A percentile compares a stretch with the other conserved stretches of the same genome.
Evolutionary conservation across 2,329 filamentous ascomycete species (phyloP).

Genomic region (Rhexocercosporidium sp.): DNA sequence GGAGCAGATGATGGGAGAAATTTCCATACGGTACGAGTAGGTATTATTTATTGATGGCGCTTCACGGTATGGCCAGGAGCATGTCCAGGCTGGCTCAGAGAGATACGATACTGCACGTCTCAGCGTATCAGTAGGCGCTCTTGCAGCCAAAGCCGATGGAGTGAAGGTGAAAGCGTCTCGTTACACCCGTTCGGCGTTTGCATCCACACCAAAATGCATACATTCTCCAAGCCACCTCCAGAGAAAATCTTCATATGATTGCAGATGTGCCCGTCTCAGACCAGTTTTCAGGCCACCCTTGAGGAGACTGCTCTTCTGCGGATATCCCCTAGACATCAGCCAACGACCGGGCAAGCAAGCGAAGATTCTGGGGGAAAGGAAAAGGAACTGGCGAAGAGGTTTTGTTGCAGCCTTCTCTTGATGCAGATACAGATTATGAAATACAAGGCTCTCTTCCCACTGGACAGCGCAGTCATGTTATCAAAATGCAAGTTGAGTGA

Average conservation of each 20-base stretch:
- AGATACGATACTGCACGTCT: too few relatives aligned
- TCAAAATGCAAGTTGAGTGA: neutral
- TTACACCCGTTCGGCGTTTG: neutral
- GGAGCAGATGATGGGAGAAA: constrained; percentile 4
- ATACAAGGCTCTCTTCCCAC: constrained; percentile 7
- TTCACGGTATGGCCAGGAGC: constrained; percentile 2
- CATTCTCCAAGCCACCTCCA: neutral
- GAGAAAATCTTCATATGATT: neutral
- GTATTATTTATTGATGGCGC: neutral
- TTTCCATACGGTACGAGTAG: too few relatives aligned
- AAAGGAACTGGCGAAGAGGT: neutral
- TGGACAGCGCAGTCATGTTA: constrained; percentile 2
- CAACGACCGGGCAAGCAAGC: neutral
- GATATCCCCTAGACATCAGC: neutral
- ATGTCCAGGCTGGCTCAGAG: too few relatives aligned
- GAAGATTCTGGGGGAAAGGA: neutral
- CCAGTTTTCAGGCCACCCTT: neutral
- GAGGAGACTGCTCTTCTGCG: constrained; percentile 3
- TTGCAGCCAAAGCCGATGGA: too few relatives aligned
- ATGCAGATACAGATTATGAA: constrained; percentile 12
- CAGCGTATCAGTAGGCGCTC: neutral
- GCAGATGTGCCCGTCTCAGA: neutral
- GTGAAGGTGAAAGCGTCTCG: neutral
- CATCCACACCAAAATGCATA: neutral
- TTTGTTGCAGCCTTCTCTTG: neutral